Percentiles rank a stretch among this genome's conserved stretches.
Conservation (phyloP, 2,329 filamentous ascomycete genomes). For the Trichoderma endophyticum region DNA sequence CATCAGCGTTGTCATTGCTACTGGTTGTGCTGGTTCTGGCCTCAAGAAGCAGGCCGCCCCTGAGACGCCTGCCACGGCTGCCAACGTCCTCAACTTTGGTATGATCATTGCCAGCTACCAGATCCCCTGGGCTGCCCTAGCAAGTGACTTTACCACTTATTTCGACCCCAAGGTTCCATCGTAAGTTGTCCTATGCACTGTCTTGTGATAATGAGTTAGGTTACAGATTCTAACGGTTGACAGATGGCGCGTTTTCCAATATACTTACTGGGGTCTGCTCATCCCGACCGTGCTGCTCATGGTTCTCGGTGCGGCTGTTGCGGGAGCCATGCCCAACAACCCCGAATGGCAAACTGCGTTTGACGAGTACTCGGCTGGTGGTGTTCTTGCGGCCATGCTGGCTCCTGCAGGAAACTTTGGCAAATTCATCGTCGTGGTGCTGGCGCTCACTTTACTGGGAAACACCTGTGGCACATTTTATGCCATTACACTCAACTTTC, state of each 20-base stretch:
- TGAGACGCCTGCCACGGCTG: constrained; percentile 40
- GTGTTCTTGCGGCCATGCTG: constrained; percentile 59
- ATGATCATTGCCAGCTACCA: constrained; percentile 62
- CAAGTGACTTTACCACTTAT: constrained; percentile 61
- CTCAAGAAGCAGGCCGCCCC: constrained; percentile 47
- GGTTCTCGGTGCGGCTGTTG: constrained; percentile 62
- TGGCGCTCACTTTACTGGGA: constrained; percentile 56
- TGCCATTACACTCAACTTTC: constrained; percentile 62
- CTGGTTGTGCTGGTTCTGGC: constrained; percentile 50
- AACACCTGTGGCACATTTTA: constrained; percentile 60
- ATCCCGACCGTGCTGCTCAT: constrained; percentile 58
- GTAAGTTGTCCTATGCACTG: constrained; percentile 30
- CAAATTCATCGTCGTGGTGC: constrained; percentile 58
- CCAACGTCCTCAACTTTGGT: constrained; percentile 52
- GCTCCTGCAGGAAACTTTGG: constrained; percentile 57
- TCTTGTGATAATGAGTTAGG: not conserved
- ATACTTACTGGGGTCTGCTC: constrained; percentile 55
- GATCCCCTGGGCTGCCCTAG: constrained; percentile 58
- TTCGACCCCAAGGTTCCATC: constrained; percentile 54
- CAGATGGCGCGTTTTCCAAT: constrained; percentile 48
- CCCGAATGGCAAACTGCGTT: constrained; percentile 55
- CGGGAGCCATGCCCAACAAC: constrained; percentile 53
- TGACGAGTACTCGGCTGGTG: constrained; percentile 51
- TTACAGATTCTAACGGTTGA: constrained; percentile 5
- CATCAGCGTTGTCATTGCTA: constrained; percentile 52